Evolutionary conservation across 78 protist genomes (phyloP).

Genomic region (Protostelium mycophagum): DNA sequence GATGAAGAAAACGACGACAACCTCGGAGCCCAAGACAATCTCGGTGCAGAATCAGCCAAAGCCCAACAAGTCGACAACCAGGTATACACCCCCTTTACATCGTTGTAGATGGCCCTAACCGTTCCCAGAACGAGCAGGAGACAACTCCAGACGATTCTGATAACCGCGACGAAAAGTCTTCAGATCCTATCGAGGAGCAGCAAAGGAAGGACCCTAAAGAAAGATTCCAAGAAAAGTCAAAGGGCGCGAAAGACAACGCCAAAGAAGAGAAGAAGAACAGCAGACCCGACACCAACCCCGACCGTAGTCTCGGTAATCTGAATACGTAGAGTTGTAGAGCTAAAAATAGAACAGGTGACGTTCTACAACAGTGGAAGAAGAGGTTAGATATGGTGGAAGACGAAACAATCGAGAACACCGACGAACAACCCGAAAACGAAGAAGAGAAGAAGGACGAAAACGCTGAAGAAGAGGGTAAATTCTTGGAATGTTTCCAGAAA

Average conservation of each 20-base stretch:
- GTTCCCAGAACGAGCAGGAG: not conserved
- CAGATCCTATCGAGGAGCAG: slow-evolving; percentile 18
- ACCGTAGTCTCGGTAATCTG: slow-evolving; percentile 26
- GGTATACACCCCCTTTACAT: not conserved
- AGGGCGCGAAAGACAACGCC: not conserved
- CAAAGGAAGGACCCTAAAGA: not conserved
- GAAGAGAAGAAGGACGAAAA: slow-evolving; percentile 27
- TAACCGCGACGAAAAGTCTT: slow-evolving; percentile 13
- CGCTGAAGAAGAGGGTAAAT: slow-evolving; percentile 62
- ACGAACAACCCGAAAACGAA: slow-evolving; percentile 44
- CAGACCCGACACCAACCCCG: slow-evolving; percentile 53
- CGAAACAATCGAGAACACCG: slow-evolving; percentile 56
- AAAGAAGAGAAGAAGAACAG: slow-evolving; percentile 8
- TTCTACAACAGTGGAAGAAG: slow-evolving; percentile 57
- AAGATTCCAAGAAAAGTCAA: not conserved
- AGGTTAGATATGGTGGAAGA: slow-evolving; percentile 25
- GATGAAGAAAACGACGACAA: slow-evolving; percentile 54
- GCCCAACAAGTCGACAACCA: slow-evolving; percentile 6
- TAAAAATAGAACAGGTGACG: slow-evolving; percentile 10
- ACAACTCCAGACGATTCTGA: not conserved
- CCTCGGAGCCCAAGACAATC: slow-evolving; percentile 37
- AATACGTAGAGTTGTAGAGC: not conserved
- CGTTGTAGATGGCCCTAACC: not conserved
- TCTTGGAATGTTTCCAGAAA: too few species aligned
- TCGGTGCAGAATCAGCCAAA: slow-evolving; percentile 9